phyloP scores from a whole-genome alignment of 768 basidiomycete genomes.

The Gymnopilus junonius region DNA sequence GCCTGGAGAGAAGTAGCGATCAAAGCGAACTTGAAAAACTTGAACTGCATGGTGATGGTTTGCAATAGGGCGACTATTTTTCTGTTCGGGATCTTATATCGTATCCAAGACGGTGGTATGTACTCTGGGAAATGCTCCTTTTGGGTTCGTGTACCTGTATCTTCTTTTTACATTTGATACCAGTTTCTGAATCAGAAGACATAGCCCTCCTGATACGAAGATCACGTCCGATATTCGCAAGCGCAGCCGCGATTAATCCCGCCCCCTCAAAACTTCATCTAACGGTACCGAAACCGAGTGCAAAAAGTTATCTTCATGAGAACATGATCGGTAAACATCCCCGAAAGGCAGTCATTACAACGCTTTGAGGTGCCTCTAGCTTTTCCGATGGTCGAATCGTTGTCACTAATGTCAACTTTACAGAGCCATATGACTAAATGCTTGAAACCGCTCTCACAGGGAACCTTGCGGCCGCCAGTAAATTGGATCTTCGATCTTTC shows the following conservation, averaged over 20 bases:
- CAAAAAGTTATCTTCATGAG: neutral
- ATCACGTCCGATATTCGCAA: neutral
- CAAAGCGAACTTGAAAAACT: conserved; percentile 8
- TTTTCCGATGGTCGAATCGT: neutral
- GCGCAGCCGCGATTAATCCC: neutral
- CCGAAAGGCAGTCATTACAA: neutral
- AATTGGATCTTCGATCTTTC: neutral
- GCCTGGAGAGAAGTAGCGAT: neutral
- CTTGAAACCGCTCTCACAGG: conserved; percentile 1
- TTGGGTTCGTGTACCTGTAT: neutral
- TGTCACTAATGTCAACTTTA: neutral
- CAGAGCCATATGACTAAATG: neutral
- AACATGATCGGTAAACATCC: neutral
- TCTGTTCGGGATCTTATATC: neutral
- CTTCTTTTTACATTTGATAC: neutral
- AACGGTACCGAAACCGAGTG: neutral
- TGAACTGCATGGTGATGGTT: conserved; percentile 19
- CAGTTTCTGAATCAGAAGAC: neutral
- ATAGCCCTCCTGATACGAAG: neutral
- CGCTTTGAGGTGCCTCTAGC: neutral
- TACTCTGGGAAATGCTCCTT: neutral
- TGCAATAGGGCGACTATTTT: neutral
- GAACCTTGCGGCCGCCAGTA: neutral
- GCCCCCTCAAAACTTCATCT: neutral
- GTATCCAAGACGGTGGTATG: neutral